phyloP scores from a whole-genome alignment of 495 filamentous ascomycete genomes.

The Pseudoneurospora amorphoporcata region DNA sequence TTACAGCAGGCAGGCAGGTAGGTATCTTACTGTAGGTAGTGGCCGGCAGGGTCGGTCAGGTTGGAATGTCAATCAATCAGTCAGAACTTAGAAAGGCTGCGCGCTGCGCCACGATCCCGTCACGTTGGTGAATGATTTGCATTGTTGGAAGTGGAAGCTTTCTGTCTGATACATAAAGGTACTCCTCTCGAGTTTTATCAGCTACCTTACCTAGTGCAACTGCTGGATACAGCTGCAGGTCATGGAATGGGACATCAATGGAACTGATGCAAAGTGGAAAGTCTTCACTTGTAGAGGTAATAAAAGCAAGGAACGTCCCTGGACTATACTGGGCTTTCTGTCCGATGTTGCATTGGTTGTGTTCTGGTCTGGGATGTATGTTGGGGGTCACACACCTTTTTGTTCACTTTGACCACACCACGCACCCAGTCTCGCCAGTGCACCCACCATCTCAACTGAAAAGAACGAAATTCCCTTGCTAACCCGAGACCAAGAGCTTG shows the following conservation, averaged over 20 bases:
- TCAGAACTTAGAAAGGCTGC: not conserved
- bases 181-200: not conserved
- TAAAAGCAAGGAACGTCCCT: not conserved
- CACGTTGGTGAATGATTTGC: not conserved
- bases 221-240: not conserved
- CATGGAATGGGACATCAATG: not conserved
- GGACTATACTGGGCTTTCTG: not conserved
- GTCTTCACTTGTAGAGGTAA: not conserved
- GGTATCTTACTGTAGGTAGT: no score
- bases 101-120: not conserved
- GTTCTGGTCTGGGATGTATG: not conserved
- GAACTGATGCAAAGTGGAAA: no score
- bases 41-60: not conserved
- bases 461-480: not conserved
- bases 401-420: not conserved
- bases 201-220: not conserved
- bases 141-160: not conserved
- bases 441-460: not conserved
- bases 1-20: not conserved
- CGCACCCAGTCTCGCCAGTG: not conserved
- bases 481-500: not conserved
- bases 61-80: not conserved
- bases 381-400: not conserved
- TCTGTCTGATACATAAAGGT: not conserved
- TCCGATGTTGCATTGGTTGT: not conserved